A percentile compares a stretch with the other conserved stretches of the same genome.
Evolutionary conservation across 495 filamentous ascomycete genomes (phyloP).

Genomic region (Neurospora sp.): DNA sequence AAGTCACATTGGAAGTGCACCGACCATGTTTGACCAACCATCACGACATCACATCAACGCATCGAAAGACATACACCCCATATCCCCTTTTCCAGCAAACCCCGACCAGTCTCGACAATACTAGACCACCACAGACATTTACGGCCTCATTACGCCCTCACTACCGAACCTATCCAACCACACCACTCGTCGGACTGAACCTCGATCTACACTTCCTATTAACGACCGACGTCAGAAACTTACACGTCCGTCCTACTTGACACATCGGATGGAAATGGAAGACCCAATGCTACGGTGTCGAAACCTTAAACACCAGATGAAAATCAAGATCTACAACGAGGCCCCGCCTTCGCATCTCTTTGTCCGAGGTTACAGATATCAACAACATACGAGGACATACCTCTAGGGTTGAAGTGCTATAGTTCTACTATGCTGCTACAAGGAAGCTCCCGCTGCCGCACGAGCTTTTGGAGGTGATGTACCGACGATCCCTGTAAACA

Average conservation of each 20-base stretch:
- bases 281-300: neutral
- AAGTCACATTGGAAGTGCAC: neutral
- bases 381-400: neutral
- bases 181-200: neutral
- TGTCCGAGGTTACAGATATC: neutral
- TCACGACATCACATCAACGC: neutral
- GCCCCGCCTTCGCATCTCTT: neutral
- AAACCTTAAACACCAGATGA: neutral
- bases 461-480: neutral
- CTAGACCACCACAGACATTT: neutral
- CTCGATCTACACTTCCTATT: neutral
- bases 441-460: neutral
- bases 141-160: neutral
- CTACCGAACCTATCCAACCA: neutral
- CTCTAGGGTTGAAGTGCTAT: neutral
- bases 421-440: neutral
- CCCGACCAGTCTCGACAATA: neutral
- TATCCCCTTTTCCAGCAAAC: neutral
- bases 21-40: neutral
- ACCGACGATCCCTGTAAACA: neutral
- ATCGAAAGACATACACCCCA: neutral
- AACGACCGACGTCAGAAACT: neutral
- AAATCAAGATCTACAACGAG: neutral
- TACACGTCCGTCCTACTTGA: neutral
- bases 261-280: neutral